Conservation (phyloP, 495 filamentous ascomycete species). For the Aeminium ludgeri region DNA sequence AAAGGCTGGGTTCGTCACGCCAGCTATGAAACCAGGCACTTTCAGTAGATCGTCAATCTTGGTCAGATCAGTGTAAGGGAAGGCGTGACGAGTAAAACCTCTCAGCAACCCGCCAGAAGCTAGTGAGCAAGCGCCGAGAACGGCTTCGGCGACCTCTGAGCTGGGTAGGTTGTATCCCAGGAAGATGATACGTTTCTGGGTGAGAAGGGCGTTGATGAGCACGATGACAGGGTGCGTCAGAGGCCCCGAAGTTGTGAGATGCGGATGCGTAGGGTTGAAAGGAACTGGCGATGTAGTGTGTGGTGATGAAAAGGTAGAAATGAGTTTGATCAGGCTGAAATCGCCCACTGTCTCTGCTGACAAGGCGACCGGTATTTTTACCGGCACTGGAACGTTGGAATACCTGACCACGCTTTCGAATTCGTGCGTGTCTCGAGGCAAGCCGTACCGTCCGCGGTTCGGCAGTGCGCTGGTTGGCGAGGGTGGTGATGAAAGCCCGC, state of each 20-base stretch:
- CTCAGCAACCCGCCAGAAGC: constrained; percentile 87
- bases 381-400: constrained; percentile 84
- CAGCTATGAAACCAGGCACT: constrained; percentile 93
- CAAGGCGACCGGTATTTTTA: constrained; percentile 84
- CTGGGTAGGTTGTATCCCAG: constrained; percentile 88
- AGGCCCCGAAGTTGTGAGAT: constrained; percentile 81
- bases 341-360: constrained; percentile 94
- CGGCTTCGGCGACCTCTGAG: constrained; percentile 85
- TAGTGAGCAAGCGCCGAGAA: constrained; percentile 81
- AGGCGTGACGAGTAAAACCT: constrained; percentile 93
- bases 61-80: constrained; percentile 93
- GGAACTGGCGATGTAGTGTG: constrained; percentile 69
- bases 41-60: constrained; percentile 94
- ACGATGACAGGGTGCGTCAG: constrained; percentile 65
- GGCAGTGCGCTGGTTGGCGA: constrained; percentile 5
- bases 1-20: constrained; percentile 93
- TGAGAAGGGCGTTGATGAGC: constrained; percentile 66
- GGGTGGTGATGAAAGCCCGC: not conserved
- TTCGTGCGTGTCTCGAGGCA: constrained; percentile 90
- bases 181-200: constrained; percentile 92
- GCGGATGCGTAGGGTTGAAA: constrained; percentile 63
- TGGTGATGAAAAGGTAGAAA: constrained; percentile 74
- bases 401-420: constrained; percentile 91
- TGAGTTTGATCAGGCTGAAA: constrained; percentile 92
- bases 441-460: constrained; percentile 34